Base-by-base conservation (phyloP, 495 filamentous ascomycete species). In the Tuber microsphaerosporum region DNA sequence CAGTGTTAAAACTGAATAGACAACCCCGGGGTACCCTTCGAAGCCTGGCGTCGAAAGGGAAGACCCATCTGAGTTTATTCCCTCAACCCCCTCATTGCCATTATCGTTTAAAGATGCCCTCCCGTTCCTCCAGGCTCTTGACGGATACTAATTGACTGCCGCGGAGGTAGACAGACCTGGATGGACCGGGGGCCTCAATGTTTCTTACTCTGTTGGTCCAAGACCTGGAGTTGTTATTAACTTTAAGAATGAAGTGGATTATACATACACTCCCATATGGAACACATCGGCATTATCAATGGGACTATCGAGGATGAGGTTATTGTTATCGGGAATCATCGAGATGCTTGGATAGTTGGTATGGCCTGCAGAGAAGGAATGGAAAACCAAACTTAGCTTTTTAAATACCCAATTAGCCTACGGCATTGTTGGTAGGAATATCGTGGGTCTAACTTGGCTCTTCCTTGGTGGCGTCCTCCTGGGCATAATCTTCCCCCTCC, bases 231-330 rank as follows among this genome's bases (percentile, higher is more conserved):
- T 94, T 1, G 88, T 90, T 3, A 86, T 98, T 71, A 95, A 96
- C 81, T 87, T 99, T 20, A 85, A 91, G 81, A 98, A 97, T 81
- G 86, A 93, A 76, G 93, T 97, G 83, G 92, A 97, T 68, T 97
- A 98, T 79, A 89, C 91, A 34, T 96, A 88, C 0, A 97, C 93
- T 0, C 93, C 94, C 7, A 84, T 95, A 73, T 99, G 96, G 96
- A 92, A 99, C 79, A 93, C 95, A 96, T 99, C 76, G 95, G 95
- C 44, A 87, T 94, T 43, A 94, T 99, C 84, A 97, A 97, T 75
- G 95, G 95, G n/a, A 91, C 89, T 14, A 89, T 97, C 72, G 84
- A 87, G 71, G 90, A 94, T 74, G 94, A 97, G 81, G 94, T 97
- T 17, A 87, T 97, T 71, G 87, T 99, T 10, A 84, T 98, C n/a